Evolutionary conservation across 2,329 filamentous ascomycete species (phyloP).

Genomic region (Hypoxylon rubiginosum): DNA sequence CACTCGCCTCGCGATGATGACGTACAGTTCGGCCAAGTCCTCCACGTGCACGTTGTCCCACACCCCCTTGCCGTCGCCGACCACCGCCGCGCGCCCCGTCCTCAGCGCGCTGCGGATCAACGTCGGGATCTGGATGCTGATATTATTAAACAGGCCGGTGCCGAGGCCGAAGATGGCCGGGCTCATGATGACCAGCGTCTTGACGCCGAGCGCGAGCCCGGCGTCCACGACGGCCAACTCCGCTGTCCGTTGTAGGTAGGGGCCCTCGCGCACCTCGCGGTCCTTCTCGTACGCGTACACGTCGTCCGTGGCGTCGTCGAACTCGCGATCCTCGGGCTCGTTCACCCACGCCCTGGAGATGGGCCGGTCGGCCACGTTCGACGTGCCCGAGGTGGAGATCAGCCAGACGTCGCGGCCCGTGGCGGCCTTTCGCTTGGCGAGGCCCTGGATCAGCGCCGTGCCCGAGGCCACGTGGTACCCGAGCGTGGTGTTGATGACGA

Average conservation of each 20-base stretch:
- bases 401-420: constrained; percentile 55
- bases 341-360: constrained; percentile 49
- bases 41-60: constrained; percentile 62
- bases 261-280: constrained; percentile 52
- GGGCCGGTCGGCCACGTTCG: constrained; percentile 59
- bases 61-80: constrained; percentile 57
- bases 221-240: constrained; percentile 59
- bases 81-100: constrained; percentile 48
- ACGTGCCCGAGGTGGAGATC: constrained; percentile 60
- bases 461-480: constrained; percentile 56
- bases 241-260: constrained; percentile 60
- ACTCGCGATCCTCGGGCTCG: constrained; percentile 38
- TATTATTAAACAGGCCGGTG: constrained; percentile 57
- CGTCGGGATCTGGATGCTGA: constrained; percentile 56
- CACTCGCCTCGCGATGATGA: constrained; percentile 53
- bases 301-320: constrained; percentile 59
- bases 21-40: constrained; percentile 60
- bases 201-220: constrained; percentile 57
- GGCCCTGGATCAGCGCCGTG: constrained; percentile 58
- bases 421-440: constrained; percentile 53
- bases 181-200: constrained; percentile 61
- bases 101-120: constrained; percentile 29
- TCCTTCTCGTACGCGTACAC: constrained; percentile 58
- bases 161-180: constrained; percentile 63
- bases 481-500: constrained; percentile 60